Percentiles rank a stretch among this genome's conserved stretches.
These are phyloP conservation scores for Cephaloascus fragrans DNA, from an alignment of 805 yeast genomes.

Conservation along the genomic window DNA sequence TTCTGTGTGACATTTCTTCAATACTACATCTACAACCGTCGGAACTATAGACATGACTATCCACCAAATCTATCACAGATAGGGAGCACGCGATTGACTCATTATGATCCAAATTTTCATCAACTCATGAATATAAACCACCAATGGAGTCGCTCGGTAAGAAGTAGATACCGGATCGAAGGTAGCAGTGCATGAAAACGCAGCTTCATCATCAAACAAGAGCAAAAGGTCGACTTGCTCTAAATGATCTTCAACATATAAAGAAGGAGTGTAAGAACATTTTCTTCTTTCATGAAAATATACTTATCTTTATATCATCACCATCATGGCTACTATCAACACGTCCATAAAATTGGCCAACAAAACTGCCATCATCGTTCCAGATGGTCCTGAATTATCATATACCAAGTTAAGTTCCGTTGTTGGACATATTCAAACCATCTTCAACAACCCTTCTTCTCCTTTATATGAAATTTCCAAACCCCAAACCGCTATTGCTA, in stretches of 20 bases:
- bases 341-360: constrained; percentile 24
- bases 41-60: no score
- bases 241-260: no score
- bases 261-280: background rate
- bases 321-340: constrained; percentile 24
- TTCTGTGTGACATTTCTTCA: no score
- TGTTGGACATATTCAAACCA: constrained; percentile 38
- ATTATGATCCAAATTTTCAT: no score
- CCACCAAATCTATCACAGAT: no score
- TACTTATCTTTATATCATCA: background rate
- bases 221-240: background rate
- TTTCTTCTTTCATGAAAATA: background rate
- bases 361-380: constrained; percentile 33
- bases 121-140: no score
- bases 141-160: background rate
- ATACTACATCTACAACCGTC: no score
- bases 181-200: background rate
- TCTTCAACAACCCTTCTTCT: constrained; percentile 29
- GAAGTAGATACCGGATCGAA: background rate
- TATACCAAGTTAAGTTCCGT: constrained; percentile 33
- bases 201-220: background rate
- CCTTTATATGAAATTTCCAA: constrained; percentile 24
- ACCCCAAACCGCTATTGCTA: constrained; percentile 41
- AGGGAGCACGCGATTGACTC: no score
- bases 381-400: constrained; percentile 34